Base-by-base conservation (phyloP, 2,329 filamentous ascomycete genomes). In the Cytospora piceae region DNA sequence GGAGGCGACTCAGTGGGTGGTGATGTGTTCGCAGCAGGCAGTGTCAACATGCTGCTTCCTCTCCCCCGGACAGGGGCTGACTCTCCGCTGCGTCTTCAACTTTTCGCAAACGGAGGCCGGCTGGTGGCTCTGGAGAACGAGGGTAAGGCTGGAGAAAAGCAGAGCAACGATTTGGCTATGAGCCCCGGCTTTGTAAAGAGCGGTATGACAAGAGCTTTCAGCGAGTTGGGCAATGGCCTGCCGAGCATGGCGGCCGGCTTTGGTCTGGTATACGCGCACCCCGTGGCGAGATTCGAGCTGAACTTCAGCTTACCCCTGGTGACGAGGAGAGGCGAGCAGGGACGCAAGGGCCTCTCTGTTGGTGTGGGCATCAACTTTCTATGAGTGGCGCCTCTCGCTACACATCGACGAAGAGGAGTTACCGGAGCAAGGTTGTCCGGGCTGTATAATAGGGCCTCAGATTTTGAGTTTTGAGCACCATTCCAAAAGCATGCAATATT, bases 321-420 rank as follows among this genome's bases (percentile, higher is more conserved):
- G 22, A 77, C 93, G 73, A 85, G 95, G 66, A 89, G 85, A 69
- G 93, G 93, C 42, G 95, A 99, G 79, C 90, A 95, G 72, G 90
- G 88, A 20, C 87, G 94, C 63, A 99, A 99, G 80, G 95, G 95
- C 0, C 75, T 99, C 69, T 93, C 95, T 76, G 89, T 99, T 72
- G 95, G 95, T n/a, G 92, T 99, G 51, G 95, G 95, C 58, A 93
- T 99, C 74, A 96, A 92, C 79, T 97, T 99, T 76, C 80, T 98
- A 83, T 98, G 90, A 71, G 49, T 6, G 20, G 31, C n/a, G 24
- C 7, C 15, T 15, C 17, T 20, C 11, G n/a, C 11, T 39, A 34
- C 2, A 32, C 8, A 1, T 5, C 4, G 37, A 32, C 12, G 51
- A 46, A 24, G 20, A 34, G 3, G 31, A 24, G 20, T 24, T n/a